phyloP scores from a whole-genome alignment of 306 rosid species.

The Glycine tomentella region DNA sequence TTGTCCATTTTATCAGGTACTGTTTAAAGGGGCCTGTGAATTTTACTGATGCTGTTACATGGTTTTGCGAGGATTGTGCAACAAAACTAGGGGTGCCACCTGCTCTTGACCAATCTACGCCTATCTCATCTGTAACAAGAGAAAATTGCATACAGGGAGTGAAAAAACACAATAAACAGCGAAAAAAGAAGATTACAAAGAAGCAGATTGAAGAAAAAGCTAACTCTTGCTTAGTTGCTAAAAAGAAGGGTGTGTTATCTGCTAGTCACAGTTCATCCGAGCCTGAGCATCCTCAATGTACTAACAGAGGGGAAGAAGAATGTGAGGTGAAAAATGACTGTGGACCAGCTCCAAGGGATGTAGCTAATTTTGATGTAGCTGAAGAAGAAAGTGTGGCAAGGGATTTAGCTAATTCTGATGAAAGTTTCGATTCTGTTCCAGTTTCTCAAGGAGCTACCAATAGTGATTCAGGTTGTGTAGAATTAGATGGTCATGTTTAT shows the following conservation, averaged over 20 bases:
- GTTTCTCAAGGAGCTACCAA: slow-evolving; percentile 39
- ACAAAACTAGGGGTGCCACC: slow-evolving; percentile 39
- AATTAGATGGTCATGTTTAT: slow-evolving; percentile 26
- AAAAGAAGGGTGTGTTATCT: slow-evolving; percentile 28
- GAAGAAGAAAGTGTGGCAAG: slow-evolving; percentile 21
- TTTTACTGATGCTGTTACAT: slow-evolving; percentile 51
- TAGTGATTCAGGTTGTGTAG: slow-evolving; percentile 20
- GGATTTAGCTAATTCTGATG: neutral
- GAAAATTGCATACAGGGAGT: neutral
- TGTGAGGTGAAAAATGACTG: slow-evolving; percentile 19
- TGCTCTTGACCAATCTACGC: slow-evolving; percentile 25
- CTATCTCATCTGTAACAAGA: slow-evolving; percentile 20
- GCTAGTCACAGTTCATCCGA: slow-evolving; percentile 10
- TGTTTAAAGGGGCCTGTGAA: slow-evolving; percentile 61
- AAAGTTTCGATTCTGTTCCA: slow-evolving; percentile 25
- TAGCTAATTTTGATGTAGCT: slow-evolving; percentile 41
- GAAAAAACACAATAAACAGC: slow-evolving; percentile 6
- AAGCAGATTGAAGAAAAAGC: slow-evolving; percentile 34
- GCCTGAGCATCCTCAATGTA: slow-evolving; percentile 39
- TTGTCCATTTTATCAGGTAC: slow-evolving; percentile 55
- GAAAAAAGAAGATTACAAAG: slow-evolving; percentile 32
- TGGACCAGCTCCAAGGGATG: slow-evolving; percentile 40
- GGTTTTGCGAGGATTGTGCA: slow-evolving; percentile 85
- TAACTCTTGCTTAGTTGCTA: slow-evolving; percentile 14
- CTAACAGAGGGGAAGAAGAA: slow-evolving; percentile 35